These are phyloP conservation scores for Ophiosphaerella narmari DNA, from an alignment of 2,329 filamentous ascomycete genomes.

Conservation along the genomic window DNA sequence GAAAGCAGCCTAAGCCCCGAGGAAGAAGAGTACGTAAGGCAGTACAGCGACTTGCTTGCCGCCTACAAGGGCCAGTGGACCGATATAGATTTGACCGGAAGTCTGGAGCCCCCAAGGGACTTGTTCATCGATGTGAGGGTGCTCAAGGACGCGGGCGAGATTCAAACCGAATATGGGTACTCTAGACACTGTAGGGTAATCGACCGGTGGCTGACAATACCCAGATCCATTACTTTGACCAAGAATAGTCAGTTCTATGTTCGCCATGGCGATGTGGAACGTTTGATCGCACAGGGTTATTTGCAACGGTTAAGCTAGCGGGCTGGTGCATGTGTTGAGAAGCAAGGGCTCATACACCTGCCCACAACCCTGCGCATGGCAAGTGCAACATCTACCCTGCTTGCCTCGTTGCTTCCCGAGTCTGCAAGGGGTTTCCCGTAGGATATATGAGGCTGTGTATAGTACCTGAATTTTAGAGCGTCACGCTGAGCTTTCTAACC, in stretches of 20 bases:
- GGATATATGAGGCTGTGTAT: too few relatives aligned
- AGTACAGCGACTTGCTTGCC: slow-evolving; percentile 90
- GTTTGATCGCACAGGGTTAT: slow-evolving; percentile 92
- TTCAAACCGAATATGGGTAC: slow-evolving; percentile 98
- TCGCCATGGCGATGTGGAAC: slow-evolving; percentile 91
- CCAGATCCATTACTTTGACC: slow-evolving; percentile 88
- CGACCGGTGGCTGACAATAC: not conserved
- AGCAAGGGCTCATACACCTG: not conserved
- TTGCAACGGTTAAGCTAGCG: slow-evolving; percentile 82
- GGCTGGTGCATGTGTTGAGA: not conserved
- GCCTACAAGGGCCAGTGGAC: slow-evolving; percentile 99
- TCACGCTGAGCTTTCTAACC: too few relatives aligned
- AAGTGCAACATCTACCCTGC: too few relatives aligned
- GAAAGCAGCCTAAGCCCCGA: slow-evolving; percentile 86
- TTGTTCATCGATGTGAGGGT: slow-evolving; percentile 97
- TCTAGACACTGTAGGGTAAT: too few relatives aligned
- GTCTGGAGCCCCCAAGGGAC: slow-evolving; percentile 89
- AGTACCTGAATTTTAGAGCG: too few relatives aligned
- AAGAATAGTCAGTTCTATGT: slow-evolving; percentile 99
- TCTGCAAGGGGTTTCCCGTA: too few relatives aligned
- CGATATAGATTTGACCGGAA: slow-evolving; percentile 93
- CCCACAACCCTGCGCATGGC: too few relatives aligned
- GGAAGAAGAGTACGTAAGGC: slow-evolving; percentile 93
- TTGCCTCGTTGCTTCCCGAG: too few relatives aligned
- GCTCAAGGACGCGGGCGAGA: slow-evolving; percentile 94